phyloP scores from a whole-genome alignment of 2,329 filamentous ascomycete genomes.

The Westerdykella aurantiaca region DNA sequence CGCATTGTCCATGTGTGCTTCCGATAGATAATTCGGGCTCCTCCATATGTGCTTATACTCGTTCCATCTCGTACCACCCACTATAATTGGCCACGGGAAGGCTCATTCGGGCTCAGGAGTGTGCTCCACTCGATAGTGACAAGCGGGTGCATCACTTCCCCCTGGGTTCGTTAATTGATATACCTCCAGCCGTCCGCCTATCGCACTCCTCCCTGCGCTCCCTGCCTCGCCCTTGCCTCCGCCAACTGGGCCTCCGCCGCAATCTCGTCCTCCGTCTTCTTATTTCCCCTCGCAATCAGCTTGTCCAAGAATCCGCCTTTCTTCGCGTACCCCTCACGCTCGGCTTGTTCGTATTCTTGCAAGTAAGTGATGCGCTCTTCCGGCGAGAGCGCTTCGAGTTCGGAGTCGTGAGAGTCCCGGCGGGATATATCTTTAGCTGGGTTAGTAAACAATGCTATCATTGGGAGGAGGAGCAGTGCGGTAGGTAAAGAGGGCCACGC shows the following conservation, averaged over 20 bases:
- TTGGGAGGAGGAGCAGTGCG: slow-evolving; percentile 1
- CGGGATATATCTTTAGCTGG: slow-evolving; percentile 1
- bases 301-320: slow-evolving; percentile 29
- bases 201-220: background rate
- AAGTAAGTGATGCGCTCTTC: slow-evolving; percentile 32
- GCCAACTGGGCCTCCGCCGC: slow-evolving; percentile 20
- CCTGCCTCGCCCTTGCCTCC: slow-evolving; percentile 5
- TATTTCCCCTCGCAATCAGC: slow-evolving; percentile 26
- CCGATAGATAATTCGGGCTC: too few species aligned
- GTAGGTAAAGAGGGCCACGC: background rate
- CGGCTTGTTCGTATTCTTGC: slow-evolving; percentile 33
- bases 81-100: too few species aligned
- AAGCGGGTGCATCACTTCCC: too few species aligned
- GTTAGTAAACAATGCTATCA: background rate
- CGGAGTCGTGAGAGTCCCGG: slow-evolving; percentile 29
- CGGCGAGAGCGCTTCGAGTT: slow-evolving; percentile 29
- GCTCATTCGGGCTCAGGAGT: too few species aligned
- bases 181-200: too few species aligned
- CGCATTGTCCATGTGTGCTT: too few species aligned
- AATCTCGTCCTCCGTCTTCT: slow-evolving; percentile 32
- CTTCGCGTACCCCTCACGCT: slow-evolving; percentile 26
- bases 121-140: too few species aligned
- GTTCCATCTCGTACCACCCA: too few species aligned
- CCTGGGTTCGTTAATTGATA: too few species aligned
- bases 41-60: too few species aligned